A percentile compares a stretch with the other conserved stretches of the same genome.
These are phyloP conservation scores for Populus hybrid DNA, from an alignment of 441 rosid genomes.

Conservation along the genomic window DNA sequence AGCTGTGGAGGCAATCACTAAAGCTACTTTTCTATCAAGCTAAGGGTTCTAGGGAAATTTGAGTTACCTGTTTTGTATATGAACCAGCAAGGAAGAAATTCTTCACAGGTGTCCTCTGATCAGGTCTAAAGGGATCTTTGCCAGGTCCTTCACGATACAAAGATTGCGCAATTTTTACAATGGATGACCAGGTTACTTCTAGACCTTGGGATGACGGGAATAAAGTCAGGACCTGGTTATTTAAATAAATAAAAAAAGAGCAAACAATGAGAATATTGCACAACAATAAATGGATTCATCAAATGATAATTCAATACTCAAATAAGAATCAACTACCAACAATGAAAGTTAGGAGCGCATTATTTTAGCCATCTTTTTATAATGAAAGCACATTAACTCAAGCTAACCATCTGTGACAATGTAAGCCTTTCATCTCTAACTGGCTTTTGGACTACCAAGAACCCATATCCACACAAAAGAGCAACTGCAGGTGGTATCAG, in stretches of 20 bases:
- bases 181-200: slow-evolving; percentile 88
- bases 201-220: slow-evolving; percentile 90
- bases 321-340: not conserved
- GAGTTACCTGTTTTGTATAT: slow-evolving; percentile 82
- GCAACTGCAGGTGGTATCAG: not conserved
- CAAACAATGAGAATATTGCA: not conserved
- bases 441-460: not conserved
- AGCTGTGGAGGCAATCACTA: not conserved
- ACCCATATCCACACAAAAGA: not conserved
- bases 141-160: slow-evolving; percentile 92
- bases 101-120: slow-evolving; percentile 87
- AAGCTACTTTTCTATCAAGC: not conserved
- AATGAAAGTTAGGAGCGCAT: not conserved
- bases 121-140: slow-evolving; percentile 93
- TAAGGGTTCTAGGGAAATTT: not conserved
- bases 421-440: not conserved
- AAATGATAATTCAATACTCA: not conserved
- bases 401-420: not conserved
- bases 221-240: slow-evolving; percentile 59
- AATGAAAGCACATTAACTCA: not conserved
- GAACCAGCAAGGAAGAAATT: slow-evolving; percentile 97
- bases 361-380: not conserved
- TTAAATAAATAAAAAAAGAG: slow-evolving; percentile 1
- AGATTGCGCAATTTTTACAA: slow-evolving; percentile 90
- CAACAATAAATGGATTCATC: too few relatives aligned